A percentile compares a stretch with the other conserved stretches of the same genome.
phyloP scores from a whole-genome alignment of 2,329 filamentous ascomycete species.

The Hysterium pulicare region DNA sequence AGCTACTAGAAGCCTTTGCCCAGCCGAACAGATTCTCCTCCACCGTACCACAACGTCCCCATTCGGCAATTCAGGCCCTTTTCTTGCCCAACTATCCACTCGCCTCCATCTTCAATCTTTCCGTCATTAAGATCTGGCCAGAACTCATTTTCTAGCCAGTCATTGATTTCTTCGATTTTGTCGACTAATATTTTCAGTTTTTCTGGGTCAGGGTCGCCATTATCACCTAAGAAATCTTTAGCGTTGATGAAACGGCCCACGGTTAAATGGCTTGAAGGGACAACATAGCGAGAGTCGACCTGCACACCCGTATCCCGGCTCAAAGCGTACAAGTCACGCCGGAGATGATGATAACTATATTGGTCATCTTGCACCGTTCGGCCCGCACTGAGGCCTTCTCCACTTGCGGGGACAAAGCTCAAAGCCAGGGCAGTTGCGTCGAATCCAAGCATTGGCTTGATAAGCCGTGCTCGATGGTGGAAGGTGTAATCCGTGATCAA shows the following conservation, averaged over 20 bases:
- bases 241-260: conserved; percentile 74
- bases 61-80: conserved; percentile 72
- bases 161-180: conserved; percentile 73
- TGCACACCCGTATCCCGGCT: conserved; percentile 61
- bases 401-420: conserved; percentile 77
- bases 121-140: conserved; percentile 55
- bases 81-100: conserved; percentile 88
- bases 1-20: conserved; percentile 52
- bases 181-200: conserved; percentile 64
- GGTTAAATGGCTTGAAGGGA: conserved; percentile 87
- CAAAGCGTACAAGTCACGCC: conserved; percentile 69
- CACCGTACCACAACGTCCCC: conserved; percentile 82
- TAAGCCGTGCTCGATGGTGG: conserved; percentile 66
- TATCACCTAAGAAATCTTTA: conserved; percentile 50
- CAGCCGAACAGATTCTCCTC: conserved; percentile 64
- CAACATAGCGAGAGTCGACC: conserved; percentile 76
- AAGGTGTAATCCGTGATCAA: conserved; percentile 64
- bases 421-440: conserved; percentile 83
- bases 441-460: conserved; percentile 79
- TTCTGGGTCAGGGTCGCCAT: conserved; percentile 47
- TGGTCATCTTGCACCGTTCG: conserved; percentile 51
- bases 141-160: conserved; percentile 66
- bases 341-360: conserved; percentile 89
- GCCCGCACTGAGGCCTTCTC: conserved; percentile 46
- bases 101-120: conserved; percentile 52